phyloP scores from a whole-genome alignment of 306 rosid genomes.

The Potentilla sterilis region DNA sequence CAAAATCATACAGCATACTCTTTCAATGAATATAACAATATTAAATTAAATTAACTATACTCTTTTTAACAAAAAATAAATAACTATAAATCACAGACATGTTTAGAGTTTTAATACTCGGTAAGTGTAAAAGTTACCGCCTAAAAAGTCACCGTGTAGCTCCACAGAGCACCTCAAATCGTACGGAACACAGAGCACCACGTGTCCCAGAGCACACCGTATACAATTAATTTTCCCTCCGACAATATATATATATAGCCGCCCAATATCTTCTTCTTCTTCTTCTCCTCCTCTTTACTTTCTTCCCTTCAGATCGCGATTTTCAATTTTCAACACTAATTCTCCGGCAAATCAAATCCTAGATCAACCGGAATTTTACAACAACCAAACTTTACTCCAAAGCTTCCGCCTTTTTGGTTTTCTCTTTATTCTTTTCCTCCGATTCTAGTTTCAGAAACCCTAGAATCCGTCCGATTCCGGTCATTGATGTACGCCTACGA shows the following conservation, averaged over 20 bases:
- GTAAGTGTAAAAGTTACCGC: not conserved
- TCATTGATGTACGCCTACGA: slow-evolving; percentile 54
- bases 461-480: not conserved
- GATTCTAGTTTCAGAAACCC: slow-evolving; percentile 8
- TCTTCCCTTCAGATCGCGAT: not conserved
- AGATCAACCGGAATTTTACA: not conserved
- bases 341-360: not conserved
- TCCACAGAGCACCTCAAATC: not conserved
- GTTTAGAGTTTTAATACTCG: too few relatives aligned
- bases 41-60: too few relatives aligned
- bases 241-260: not conserved
- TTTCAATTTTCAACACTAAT: not conserved
- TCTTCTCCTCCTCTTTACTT: too few relatives aligned
- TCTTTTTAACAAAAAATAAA: too few relatives aligned
- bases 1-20: too few relatives aligned
- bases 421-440: not conserved
- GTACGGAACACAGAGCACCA: not conserved
- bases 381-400: not conserved
- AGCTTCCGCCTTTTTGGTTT: not conserved
- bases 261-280: not conserved
- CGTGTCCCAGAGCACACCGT: not conserved
- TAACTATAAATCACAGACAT: too few relatives aligned
- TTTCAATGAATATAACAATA: too few relatives aligned
- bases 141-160: not conserved
- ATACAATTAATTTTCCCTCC: not conserved